phyloP scores from a whole-genome alignment of 768 basidiomycete species.

The Lactifluus pinguis region DNA sequence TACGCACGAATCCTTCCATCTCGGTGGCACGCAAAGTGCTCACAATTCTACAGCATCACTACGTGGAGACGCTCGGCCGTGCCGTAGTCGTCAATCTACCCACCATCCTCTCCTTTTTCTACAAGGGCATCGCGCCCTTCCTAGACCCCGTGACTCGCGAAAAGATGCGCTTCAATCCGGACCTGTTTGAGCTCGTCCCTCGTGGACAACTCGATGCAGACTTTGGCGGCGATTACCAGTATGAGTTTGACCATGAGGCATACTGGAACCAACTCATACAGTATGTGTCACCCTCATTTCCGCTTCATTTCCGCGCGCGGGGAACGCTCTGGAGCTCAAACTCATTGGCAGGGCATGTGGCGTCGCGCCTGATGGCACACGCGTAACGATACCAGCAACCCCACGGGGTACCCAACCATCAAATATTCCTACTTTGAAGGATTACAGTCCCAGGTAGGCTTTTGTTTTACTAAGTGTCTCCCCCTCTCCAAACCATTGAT shows the following conservation, averaged over 20 bases:
- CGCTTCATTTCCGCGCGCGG: not conserved
- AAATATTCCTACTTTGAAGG: not conserved
- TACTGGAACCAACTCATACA: conserved; percentile 76
- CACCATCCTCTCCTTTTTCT: conserved; percentile 62
- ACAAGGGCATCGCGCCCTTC: conserved; percentile 79
- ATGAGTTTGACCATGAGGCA: conserved; percentile 58
- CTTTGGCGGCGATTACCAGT: conserved; percentile 71
- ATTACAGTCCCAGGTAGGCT: conserved; percentile 7
- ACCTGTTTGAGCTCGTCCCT: conserved; percentile 68
- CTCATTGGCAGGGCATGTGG: conserved; percentile 22
- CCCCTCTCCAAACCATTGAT: not conserved
- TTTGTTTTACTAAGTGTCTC: no score
- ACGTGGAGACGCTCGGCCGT: conserved; percentile 80
- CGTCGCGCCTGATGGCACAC: conserved; percentile 27
- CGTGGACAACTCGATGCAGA: conserved; percentile 69
- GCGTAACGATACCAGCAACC: conserved; percentile 4
- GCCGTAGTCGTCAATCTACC: conserved; percentile 81
- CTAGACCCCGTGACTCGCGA: conserved; percentile 83
- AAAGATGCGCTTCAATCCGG: conserved; percentile 91
- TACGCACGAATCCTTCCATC: conserved; percentile 78
- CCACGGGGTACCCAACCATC: not conserved
- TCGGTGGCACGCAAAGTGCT: conserved; percentile 71
- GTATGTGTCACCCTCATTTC: conserved; percentile 31
- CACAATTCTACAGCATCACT: conserved; percentile 78
- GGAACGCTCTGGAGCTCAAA: not conserved